A percentile compares a stretch with the other conserved stretches of the same genome.
Evolutionary conservation across 345 rosid species (phyloP).

Genomic region (Diplotaxis tenuifolia): DNA sequence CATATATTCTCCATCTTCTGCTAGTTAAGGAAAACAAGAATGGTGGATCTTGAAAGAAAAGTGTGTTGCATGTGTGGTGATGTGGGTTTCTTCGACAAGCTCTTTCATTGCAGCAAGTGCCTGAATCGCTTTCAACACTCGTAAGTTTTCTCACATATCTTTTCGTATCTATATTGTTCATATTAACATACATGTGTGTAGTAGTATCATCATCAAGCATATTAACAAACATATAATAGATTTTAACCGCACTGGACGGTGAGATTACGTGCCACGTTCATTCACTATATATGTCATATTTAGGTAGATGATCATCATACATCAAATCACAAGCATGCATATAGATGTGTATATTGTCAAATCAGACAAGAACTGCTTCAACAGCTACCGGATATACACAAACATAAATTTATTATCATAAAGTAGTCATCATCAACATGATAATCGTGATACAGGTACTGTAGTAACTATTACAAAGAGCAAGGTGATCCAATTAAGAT

Average conservation of each 20-base stretch:
- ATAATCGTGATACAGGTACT: slow-evolving; percentile 52
- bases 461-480: slow-evolving; percentile 83
- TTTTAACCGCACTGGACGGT: slow-evolving; percentile 4
- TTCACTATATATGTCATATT: slow-evolving; percentile 12
- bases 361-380: slow-evolving; percentile 24
- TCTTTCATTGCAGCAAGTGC: slow-evolving; percentile 92
- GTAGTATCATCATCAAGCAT: slow-evolving; percentile 10
- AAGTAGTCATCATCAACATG: slow-evolving; percentile 9
- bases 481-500: slow-evolving; percentile 54
- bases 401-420: slow-evolving; percentile 12
- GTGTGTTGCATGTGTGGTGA: slow-evolving; percentile 99
- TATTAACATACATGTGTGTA: background rate
- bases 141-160: slow-evolving; percentile 45
- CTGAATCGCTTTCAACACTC: slow-evolving; percentile 85
- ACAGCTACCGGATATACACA: slow-evolving; percentile 11
- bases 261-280: slow-evolving; percentile 33
- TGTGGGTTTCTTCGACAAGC: slow-evolving; percentile 92
- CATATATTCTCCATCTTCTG: slow-evolving; percentile 26
- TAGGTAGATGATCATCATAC: slow-evolving; percentile 21
- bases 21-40: slow-evolving; percentile 25
- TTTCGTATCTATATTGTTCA: background rate
- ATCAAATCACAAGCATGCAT: slow-evolving; percentile 31
- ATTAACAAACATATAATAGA: background rate
- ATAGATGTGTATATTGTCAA: background rate
- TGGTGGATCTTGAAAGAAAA: slow-evolving; percentile 75